Evolutionary conservation across 169 alveolate genomes (phyloP), one percentile per base, ranked within the genome.

Genomic region (Plasmodium billcollinsi): DNA sequence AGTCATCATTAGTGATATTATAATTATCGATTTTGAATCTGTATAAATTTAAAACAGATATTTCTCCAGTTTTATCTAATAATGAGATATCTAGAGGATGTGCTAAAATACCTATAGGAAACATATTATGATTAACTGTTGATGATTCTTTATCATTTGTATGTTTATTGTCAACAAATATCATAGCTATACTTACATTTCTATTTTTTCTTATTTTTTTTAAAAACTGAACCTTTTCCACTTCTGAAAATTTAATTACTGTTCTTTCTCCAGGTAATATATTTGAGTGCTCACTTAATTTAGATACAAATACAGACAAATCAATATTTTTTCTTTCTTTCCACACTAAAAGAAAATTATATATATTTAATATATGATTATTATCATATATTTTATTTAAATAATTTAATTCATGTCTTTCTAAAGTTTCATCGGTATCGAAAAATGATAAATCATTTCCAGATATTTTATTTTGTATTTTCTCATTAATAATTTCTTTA

Each of bases 111-210:
- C 89, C 89, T 20, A 76, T 76, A 1, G 89, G 89, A 24, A 76
- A 76, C 76, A 76, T 62, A 65, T 76, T 76, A 43, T 76, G 89
- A 56, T 54, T 76, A 63, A 76, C 54, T n/a, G 62, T n/a, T 47
- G 67, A 43, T 24, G 75, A n/a, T 47, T 76, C 89, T 58, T 56
- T 50, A 3, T 54, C 26, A 65, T 65, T 76, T 39, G 47, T 50
- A 52, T 56, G 43, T 58, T 76, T 76, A 50, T 76, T 76, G 15
- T 76, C 89, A 43, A 76, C 89, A 69, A 76, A 76, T 49, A 76
- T 76, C 89, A 76, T 76, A 76, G 89, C 89, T 49, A 76, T 45
- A 76, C 89, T 63, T 12, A 76, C 89, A 76, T 76, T 76, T 47
- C 54, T 76, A 70, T 76, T 76, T 76, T 69, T 76, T 76, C 33